Evolutionary conservation across 495 filamentous ascomycete genomes (phyloP), one percentile per base, ranked within the genome.

Genomic region (Ramalina intermedia): DNA sequence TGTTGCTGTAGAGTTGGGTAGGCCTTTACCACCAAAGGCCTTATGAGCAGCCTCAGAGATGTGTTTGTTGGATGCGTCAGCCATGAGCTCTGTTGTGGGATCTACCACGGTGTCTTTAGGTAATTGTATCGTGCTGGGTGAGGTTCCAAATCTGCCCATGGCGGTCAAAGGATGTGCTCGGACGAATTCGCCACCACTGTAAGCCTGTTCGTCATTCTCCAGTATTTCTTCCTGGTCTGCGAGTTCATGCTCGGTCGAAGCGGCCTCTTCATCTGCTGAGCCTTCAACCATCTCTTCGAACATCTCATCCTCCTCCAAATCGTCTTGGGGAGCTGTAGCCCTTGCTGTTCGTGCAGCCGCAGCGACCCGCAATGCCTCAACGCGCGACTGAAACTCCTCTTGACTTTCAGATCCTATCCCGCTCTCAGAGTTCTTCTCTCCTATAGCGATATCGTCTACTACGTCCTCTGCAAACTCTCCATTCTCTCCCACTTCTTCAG

Each of bases 1-100:
- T 6, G 79, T 83, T 9, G 71, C 69, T 1, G 80, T 72, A 11
- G 85, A 90, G 57, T 82, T 70, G 21, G 87, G 87, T 20, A 98
- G 67, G 0, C 76, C 72, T 6, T 62, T 61, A 0, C 88, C 88
- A 40, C 90, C 90, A 59, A 96, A 85, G 4, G 72, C 62, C 21
- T 69, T 73, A 50, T 79, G 72, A 2, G 87, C 84, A 6, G 79
- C 66, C 47, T 84, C 75, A 16, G 68, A 63, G 35, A 96, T 66
- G 58, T 98, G 91, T 41, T 77, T 82, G 29, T 76, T 78, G 48
- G 80, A 73, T 8, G 76, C 76, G 48, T 81, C 71, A 1, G 72
- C 69, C 3, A 95, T 68, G 8, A 93, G 70, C 9, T 69, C 54
- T 4, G 72, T 68, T 20, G 90, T 79, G 1, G 85, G 84, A 1